Base-by-base conservation (phyloP, 805 yeast species). In the Aciculoconidium aculeatum region DNA sequence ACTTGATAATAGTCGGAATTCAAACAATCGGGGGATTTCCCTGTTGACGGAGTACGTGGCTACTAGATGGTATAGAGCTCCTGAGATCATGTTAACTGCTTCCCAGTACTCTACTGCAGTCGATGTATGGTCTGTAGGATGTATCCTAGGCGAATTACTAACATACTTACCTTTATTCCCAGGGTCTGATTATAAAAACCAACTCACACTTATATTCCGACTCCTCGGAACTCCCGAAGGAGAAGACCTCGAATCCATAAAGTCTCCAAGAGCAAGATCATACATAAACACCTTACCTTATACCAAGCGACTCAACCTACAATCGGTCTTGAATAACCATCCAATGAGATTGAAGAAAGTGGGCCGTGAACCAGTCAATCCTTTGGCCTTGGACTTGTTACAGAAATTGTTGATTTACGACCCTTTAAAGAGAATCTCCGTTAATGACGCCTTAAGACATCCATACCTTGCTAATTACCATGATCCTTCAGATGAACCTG, bases 61-160 rank as follows among this genome's bases (percentile, higher is more conserved):
- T 3, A 82, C 92, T 6, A 61, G 92, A 43, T 82, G 90, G 90
- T 82, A 82, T 49, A 59, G 92, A 30, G 90, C 90, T 0, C 90
- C 90, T 0, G 92, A 82, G 51, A 79, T 82, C 34, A 82, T 82
- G 90, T 55, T 82, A 15, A 74, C 84, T 1, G 67, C 72, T 36
- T 77, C 82, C 22, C 78, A 77, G 44, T 82, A 82, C 41, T 72
- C 88, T 2, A 75, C 80, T 6, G 84, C 87, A 1, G 78, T 82
- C 36, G 92, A 82, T 47, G 65, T 81, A 10, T 82, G 92, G 92
- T 76, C 86, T 0, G 77, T 80, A 22, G 92, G 90, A 0, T 81
- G 90, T 47, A 79, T 82, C 18, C 46, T 82, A 17, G 88, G 83
- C 0, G 92, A 82, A 49, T 61, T 81, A 67, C 61, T 77, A 25